Evolutionary conservation across 805 yeast genomes (phyloP), one percentile per base, ranked within the genome.

Genomic region (Candida endomychidarum): DNA sequence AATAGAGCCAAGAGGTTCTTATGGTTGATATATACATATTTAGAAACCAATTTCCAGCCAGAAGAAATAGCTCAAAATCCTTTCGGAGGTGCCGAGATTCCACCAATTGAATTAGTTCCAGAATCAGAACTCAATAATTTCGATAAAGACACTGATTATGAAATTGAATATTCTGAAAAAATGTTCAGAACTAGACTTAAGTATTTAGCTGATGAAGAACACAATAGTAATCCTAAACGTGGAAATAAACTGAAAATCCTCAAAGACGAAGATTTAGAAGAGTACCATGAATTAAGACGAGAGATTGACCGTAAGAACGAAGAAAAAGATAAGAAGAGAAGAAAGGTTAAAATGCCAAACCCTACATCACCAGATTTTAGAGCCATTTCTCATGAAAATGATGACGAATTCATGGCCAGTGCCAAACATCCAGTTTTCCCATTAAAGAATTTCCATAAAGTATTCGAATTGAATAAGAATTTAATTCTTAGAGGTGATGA

Each of bases 1-100:
- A 80, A 79, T 42, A 74, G 96, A 45, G 87, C 87, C 2, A 64
- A 73, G 38, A 71, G 93, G 26, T 81, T 91, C 47, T 60, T 91
- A 44, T 91, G 97, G 97, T 63, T 91, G 25, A 53, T 87, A 30
- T 90, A 87, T 50, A 75, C 86, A 2, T 86, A 83, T 53, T 65
- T 85, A 47, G 96, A 91, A 55, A 85, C 96, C 0, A 73, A 76
- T 43, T 68, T 86, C 46, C 57, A 73, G 1, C 65, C 70, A 1
- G 80, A 72, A 19, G 77, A 75, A 41, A 52, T 83, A 11, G 58
- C 53, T 0, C 39, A 46, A 5, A 83, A 83, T 49, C 90, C 90
- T n/a, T 83, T 81, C 56, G 71, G 77, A 19, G 56, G 70, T 8
- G 42, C 47, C 29, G 42, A 33, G 12, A 64, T 74, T 3, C 81